Conservation (phyloP, 2,329 filamentous ascomycete species). For the Ophiostoma populinum region DNA sequence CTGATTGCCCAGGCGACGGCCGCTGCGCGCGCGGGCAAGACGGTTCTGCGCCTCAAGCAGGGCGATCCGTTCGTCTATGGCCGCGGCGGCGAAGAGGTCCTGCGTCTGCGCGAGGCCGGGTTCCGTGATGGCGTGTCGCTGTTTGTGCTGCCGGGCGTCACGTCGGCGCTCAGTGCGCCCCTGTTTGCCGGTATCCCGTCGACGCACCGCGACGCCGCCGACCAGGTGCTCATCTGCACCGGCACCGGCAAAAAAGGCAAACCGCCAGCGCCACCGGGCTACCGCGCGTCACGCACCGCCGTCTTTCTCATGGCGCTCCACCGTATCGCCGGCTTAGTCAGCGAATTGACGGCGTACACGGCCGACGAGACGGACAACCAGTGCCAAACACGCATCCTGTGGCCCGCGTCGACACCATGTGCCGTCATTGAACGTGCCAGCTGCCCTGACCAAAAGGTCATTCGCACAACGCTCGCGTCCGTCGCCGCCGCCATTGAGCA, state of each 20-base stretch:
- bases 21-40: constrained; percentile 47
- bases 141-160: constrained; percentile 73
- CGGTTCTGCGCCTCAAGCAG: constrained; percentile 81
- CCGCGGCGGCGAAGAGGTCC: constrained; percentile 80
- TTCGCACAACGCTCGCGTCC: constrained; percentile 66
- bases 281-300: constrained; percentile 59
- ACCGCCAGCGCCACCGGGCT: constrained; percentile 65
- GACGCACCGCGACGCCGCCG: constrained; percentile 77
- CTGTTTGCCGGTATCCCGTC: constrained; percentile 76
- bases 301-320: constrained; percentile 95
- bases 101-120: constrained; percentile 61
- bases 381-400: constrained; percentile 28
- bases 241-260: constrained; percentile 85
- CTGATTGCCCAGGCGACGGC: constrained; percentile 62
- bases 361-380: constrained; percentile 14
- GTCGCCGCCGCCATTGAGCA: constrained; percentile 73
- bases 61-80: constrained; percentile 96
- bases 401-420: constrained; percentile 68
- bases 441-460: constrained; percentile 85
- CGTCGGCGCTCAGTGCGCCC: constrained; percentile 70
- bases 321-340: constrained; percentile 56
- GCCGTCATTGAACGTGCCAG: constrained; percentile 87
- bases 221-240: constrained; percentile 91
- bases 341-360: constrained; percentile 41
- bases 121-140: constrained; percentile 31